phyloP scores from a whole-genome alignment of 2,329 filamentous ascomycete species.

The Colletotrichum tamarilloi region DNA sequence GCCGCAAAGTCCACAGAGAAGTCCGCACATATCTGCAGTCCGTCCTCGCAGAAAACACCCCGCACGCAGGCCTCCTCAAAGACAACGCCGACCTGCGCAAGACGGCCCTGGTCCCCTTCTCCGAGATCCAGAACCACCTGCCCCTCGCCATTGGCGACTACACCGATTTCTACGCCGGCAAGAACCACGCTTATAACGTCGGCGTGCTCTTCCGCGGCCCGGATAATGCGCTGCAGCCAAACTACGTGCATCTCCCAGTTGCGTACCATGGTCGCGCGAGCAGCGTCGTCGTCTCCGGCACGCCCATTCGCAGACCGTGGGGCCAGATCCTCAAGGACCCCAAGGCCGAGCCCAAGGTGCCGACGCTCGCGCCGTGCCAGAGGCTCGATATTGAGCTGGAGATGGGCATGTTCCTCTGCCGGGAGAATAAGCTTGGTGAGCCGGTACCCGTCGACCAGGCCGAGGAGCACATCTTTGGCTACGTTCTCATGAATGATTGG shows the following conservation, averaged over 20 bases:
- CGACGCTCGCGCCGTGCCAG: slow-evolving; percentile 68
- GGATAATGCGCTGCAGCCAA: slow-evolving; percentile 80
- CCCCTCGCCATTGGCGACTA: slow-evolving; percentile 85
- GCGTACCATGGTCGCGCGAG: slow-evolving; percentile 85
- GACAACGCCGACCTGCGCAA: slow-evolving; percentile 48
- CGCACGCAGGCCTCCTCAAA: slow-evolving; percentile 45
- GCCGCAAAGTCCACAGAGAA: slow-evolving; percentile 74
- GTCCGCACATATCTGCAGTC: slow-evolving; percentile 77
- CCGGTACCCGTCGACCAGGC: slow-evolving; percentile 75
- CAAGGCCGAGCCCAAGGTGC: slow-evolving; percentile 63
- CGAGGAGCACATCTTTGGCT: slow-evolving; percentile 77
- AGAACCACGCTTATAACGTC: slow-evolving; percentile 79
- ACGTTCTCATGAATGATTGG: slow-evolving; percentile 75
- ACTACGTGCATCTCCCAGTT: slow-evolving; percentile 84
- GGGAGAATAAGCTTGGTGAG: slow-evolving; percentile 72
- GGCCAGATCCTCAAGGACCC: slow-evolving; percentile 73
- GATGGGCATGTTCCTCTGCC: slow-evolving; percentile 79
- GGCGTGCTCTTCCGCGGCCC: slow-evolving; percentile 80
- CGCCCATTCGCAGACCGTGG: slow-evolving; percentile 76
- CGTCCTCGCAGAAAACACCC: slow-evolving; percentile 66
- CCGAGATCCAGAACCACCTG: slow-evolving; percentile 73
- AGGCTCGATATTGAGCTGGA: slow-evolving; percentile 83
- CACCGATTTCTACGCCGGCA: slow-evolving; percentile 85
- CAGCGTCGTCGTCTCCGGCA: slow-evolving; percentile 80
- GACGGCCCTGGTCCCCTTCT: slow-evolving; percentile 42